Percentiles rank a stretch among this genome's conserved stretches.
These are phyloP conservation scores for Pleomassaria siparia DNA, from an alignment of 2,329 filamentous ascomycete genomes.

Conservation along the genomic window DNA sequence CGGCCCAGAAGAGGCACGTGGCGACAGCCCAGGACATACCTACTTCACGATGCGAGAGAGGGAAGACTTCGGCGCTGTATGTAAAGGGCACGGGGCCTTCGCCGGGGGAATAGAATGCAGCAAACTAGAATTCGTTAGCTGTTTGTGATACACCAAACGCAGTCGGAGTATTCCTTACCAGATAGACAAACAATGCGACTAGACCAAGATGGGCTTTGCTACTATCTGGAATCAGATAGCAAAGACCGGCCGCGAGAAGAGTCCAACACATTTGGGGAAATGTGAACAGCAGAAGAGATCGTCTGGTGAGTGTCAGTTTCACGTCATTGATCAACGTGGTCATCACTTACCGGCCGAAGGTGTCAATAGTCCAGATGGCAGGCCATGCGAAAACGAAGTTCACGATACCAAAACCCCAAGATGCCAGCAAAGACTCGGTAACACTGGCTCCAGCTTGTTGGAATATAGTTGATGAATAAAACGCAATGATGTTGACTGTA, in stretches of 20 bases:
- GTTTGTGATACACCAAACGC: background rate
- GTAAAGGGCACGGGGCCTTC: constrained; percentile 64
- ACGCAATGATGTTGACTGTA: constrained; percentile 48
- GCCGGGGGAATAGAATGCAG: constrained; percentile 45
- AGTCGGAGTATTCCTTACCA: constrained; percentile 24
- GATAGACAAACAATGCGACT: constrained; percentile 58
- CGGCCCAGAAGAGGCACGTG: constrained; percentile 45
- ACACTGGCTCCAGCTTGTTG: constrained; percentile 12
- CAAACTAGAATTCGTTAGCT: constrained; percentile 38
- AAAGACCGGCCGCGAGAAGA: constrained; percentile 54
- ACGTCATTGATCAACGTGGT: background rate
- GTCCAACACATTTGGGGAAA: constrained; percentile 54
- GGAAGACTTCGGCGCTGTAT: constrained; percentile 69
- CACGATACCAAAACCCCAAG: constrained; percentile 58
- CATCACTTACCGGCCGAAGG: constrained; percentile 37
- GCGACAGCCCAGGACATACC: constrained; percentile 47
- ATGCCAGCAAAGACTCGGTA: constrained; percentile 49
- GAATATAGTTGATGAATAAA: constrained; percentile 55
- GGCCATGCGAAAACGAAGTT: constrained; percentile 62
- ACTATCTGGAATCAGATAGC: constrained; percentile 50
- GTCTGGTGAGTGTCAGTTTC: constrained; percentile 10
- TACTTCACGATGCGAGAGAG: constrained; percentile 62
- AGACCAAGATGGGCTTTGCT: constrained; percentile 48
- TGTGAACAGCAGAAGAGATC: constrained; percentile 51
- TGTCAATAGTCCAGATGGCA: constrained; percentile 60